Evolutionary conservation across 352 stramenopile species (phyloP).

Genomic region (Phytophthora crassamura): DNA sequence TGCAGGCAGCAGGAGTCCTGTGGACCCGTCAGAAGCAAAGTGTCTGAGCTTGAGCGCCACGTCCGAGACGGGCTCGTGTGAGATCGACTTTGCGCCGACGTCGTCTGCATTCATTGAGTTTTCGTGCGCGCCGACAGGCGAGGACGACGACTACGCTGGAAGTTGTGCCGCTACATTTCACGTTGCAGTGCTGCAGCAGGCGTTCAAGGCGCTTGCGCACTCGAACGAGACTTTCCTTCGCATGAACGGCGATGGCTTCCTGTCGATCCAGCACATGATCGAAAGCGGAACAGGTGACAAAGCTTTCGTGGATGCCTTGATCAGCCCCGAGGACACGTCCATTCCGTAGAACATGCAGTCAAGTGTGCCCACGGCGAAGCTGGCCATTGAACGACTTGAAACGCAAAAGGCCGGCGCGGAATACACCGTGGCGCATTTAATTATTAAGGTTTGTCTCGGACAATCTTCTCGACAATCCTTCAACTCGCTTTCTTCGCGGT

Average conservation of each 20-base stretch:
- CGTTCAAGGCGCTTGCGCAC: slow-evolving; percentile 77
- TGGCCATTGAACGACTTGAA: no score
- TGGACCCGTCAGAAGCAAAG: slow-evolving; percentile 29
- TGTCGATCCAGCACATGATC: slow-evolving; percentile 88
- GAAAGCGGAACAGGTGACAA: slow-evolving; percentile 73
- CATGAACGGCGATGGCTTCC: slow-evolving; percentile 81
- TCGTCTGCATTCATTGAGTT: slow-evolving; percentile 88
- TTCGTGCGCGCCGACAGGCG: slow-evolving; percentile 46
- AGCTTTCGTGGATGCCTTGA: slow-evolving; percentile 81
- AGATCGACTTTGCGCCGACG: slow-evolving; percentile 77
- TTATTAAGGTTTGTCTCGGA: no score
- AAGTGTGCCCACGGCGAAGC: not conserved
- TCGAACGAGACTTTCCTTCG: slow-evolving; percentile 86
- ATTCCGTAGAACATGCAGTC: slow-evolving; percentile 32
- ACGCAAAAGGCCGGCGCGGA: no score
- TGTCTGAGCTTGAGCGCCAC: slow-evolving; percentile 73
- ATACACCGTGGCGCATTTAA: no score
- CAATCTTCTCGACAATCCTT: no score
- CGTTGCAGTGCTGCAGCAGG: slow-evolving; percentile 81
- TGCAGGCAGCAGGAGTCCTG: slow-evolving; percentile 18
- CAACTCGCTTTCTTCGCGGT: no score
- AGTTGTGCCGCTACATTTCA: slow-evolving; percentile 73
- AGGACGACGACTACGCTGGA: slow-evolving; percentile 27
- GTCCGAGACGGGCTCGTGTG: slow-evolving; percentile 78
- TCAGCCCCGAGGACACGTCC: slow-evolving; percentile 80